A percentile compares a stretch with the other conserved stretches of the same genome.
phyloP scores from a whole-genome alignment of 1,284 basidiomycete species.

The Schizophyllum amplum region DNA sequence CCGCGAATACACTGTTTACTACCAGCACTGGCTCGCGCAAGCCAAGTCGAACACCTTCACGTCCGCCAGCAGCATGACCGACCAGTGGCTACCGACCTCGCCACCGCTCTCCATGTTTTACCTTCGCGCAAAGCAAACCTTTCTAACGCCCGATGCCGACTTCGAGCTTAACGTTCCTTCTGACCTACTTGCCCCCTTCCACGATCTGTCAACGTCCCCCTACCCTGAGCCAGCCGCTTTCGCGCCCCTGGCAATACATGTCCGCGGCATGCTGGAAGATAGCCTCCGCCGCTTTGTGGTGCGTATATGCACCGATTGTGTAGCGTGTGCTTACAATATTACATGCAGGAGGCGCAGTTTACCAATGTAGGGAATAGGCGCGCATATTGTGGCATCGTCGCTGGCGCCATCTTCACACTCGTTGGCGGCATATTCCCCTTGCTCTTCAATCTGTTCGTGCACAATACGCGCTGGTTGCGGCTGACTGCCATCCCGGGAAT shows the following conservation, averaged over 20 bases:
- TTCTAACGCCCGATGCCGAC: constrained; percentile 57
- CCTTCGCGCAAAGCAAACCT: constrained; percentile 67
- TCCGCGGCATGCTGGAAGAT: constrained; percentile 50
- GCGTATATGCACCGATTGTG: neutral
- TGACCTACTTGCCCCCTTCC: constrained; percentile 57
- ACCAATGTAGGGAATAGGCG: constrained; percentile 70
- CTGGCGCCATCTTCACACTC: constrained; percentile 39
- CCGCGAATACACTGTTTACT: constrained; percentile 52
- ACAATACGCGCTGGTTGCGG: constrained; percentile 44
- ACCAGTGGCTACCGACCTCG: constrained; percentile 35
- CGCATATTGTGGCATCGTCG: constrained; percentile 60
- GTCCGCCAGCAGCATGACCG: constrained; percentile 23
- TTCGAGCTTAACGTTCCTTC: constrained; percentile 67
- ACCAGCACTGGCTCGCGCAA: constrained; percentile 49
- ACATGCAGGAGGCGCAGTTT: constrained; percentile 39
- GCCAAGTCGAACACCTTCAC: constrained; percentile 26
- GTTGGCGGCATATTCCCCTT: constrained; percentile 44
- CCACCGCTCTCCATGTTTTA: constrained; percentile 62
- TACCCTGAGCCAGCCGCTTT: constrained; percentile 63
- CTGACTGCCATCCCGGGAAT: constrained; percentile 57
- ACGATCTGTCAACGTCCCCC: constrained; percentile 32
- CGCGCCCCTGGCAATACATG: constrained; percentile 45
- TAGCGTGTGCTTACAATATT: neutral
- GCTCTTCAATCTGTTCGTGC: constrained; percentile 36
- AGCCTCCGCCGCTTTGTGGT: constrained; percentile 58